Evolutionary conservation across 176 grass and related monocot species (phyloP), one percentile per base, ranked within the genome.

Genomic region (Microstegium vimineum): DNA sequence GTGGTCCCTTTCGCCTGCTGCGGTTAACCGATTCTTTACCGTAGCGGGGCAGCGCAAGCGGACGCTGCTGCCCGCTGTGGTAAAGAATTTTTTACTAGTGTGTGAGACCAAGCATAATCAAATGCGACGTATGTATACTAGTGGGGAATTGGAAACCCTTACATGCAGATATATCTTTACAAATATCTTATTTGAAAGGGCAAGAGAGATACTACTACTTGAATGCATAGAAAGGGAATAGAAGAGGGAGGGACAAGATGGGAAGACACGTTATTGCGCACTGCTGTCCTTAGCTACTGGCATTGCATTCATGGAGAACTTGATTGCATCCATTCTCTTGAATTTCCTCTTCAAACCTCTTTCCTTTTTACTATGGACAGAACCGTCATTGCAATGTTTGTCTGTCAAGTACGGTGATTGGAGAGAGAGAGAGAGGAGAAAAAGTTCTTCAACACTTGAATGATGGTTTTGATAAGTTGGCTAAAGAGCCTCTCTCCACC

Each of bases 291-390:
- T 83, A 49, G 74, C 61, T 77, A 45, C 62, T 59, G 65, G 10
- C 49, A 73, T n/a, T 72, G 81, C 80, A 88, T 88, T 88, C 59
- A 88, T 73, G 60, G 67, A 61, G 5, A 69, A 79, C 46, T 84
- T 88, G 75, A 88, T 81, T 81, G 84, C 84, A 75, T 88, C 45
- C 77, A 71, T 82, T 66, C 86, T 69, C 59, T 79, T 88, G 81
- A 88, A 84, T 88, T 83, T 47, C 42, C 36, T 84, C 80, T 83
- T 83, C 86, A 63, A 45, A 69, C 63, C 74, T 71, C 74, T 85
- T 78, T 66, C 71, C 9, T 64, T 59, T 79, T 86, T 81, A 81
- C 70, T 46, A 67, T 76, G 35, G 35, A 75, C 77, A 86, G 57
- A 88, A 73, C 74, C 61, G 25, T n/a, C n/a, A n/a, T 79, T 83